phyloP scores from a whole-genome alignment of 495 filamentous ascomycete genomes.

The Lophiotrema nucula region DNA sequence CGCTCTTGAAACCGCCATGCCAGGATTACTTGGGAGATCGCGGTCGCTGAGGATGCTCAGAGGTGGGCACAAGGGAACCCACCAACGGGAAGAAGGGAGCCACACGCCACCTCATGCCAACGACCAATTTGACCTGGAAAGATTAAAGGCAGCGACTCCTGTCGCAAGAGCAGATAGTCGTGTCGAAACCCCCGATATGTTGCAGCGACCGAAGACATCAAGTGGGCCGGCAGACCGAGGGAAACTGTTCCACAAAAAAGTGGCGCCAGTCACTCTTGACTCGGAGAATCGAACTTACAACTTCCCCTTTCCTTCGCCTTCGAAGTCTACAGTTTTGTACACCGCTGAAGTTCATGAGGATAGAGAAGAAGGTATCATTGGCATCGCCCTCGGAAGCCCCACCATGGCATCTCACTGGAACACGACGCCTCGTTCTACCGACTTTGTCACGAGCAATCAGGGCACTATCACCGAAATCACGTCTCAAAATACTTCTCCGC shows the following conservation, averaged over 20 bases:
- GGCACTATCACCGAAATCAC: conserved; percentile 31
- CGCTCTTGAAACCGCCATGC: conserved; percentile 36
- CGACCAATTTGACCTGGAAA: conserved; percentile 18
- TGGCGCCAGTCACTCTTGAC: conserved; percentile 15
- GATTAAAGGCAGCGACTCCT: conserved; percentile 32
- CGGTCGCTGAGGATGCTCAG: conserved; percentile 30
- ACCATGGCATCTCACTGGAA: conserved; percentile 37
- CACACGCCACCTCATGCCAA: conserved; percentile 17
- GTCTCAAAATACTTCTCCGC: conserved; percentile 16
- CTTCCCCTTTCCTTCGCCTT: conserved; percentile 17
- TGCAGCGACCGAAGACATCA: conserved; percentile 31
- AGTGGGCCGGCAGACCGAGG: conserved; percentile 25
- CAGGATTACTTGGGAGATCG: conserved; percentile 31
- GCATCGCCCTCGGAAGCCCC: conserved; percentile 57
- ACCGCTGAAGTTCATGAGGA: conserved; percentile 31
- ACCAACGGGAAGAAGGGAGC: conserved; percentile 24
- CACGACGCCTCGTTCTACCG: conserved; percentile 26
- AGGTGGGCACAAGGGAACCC: conserved; percentile 23
- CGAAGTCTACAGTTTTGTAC: conserved; percentile 30
- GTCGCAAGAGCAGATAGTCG: conserved; percentile 17
- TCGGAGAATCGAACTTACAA: conserved; percentile 10
- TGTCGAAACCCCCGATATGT: conserved; percentile 26
- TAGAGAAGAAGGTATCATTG: conserved; percentile 45
- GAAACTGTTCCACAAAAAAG: conserved; percentile 35
- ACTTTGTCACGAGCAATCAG: conserved; percentile 11